phyloP scores from a whole-genome alignment of 164 flowering plant genomes.

The Chloranthus sessilifolius region DNA sequence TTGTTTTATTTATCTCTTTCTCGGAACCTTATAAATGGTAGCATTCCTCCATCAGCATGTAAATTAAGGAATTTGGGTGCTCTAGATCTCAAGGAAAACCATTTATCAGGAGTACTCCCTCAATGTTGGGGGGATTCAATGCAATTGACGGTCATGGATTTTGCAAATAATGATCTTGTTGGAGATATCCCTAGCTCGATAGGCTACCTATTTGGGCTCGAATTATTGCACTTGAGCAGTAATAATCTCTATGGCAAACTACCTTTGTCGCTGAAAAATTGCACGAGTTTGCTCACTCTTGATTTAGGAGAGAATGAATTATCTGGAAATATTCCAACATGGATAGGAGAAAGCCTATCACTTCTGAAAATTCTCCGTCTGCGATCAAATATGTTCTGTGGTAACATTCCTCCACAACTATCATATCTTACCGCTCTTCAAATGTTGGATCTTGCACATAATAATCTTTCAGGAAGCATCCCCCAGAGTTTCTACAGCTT shows the following conservation, averaged over 20 bases:
- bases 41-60: conserved; percentile 9
- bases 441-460: conserved; percentile 24
- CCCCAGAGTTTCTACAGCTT: conserved; percentile 26
- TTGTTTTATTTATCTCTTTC: conserved; percentile 11
- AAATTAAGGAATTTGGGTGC: not conserved
- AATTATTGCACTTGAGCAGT: not conserved
- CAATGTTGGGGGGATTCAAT: conserved; percentile 22
- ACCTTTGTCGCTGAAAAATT: conserved; percentile 26
- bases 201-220: conserved; percentile 21
- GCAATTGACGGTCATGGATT: conserved; percentile 17
- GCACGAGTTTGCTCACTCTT: conserved; percentile 12
- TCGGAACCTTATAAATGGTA: conserved; percentile 8
- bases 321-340: conserved; percentile 26
- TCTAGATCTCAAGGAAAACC: too few species aligned
- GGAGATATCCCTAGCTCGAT: conserved; percentile 18
- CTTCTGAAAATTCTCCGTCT: conserved; percentile 19
- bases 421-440: conserved; percentile 8
- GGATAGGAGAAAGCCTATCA: conserved; percentile 18
- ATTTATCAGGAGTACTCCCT: conserved; percentile 37
- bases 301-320: conserved; percentile 16
- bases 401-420: conserved; percentile 20
- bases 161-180: conserved; percentile 17
- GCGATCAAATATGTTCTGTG: conserved; percentile 21
- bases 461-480: conserved; percentile 27
- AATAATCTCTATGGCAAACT: conserved; percentile 24